Base-by-base conservation (phyloP, 192 early-diverging fungal species). In the Linnemannia schmuckeri region DNA sequence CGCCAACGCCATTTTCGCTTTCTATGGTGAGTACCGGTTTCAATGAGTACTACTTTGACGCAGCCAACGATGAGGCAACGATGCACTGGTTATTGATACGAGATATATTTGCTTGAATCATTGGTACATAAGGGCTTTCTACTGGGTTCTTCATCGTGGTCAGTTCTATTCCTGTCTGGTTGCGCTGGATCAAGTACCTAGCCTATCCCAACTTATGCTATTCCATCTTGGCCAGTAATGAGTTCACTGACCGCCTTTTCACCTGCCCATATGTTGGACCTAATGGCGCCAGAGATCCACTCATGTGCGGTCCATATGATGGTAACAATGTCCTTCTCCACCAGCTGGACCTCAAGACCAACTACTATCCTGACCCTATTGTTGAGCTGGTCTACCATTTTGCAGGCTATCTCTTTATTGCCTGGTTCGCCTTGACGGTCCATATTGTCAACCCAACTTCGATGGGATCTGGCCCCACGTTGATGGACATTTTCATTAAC, bases 1-100 rank as follows among this genome's bases (percentile, higher is more conserved):
- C 18, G 85, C 72, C 30, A 87, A 87, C 54, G 85, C 85, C 42
- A 81, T 87, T 24, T 87, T 87, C 37, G 85, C 85, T 41, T 87
- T 87, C 54, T 87, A 78, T 78, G 85, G 83, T 85, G 75, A 54
- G 74, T 44, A 20, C 13, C 1, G 12, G 24, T 27, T 66, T 33
- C 46, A 37, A 75, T 57, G 41, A n/a, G 8, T 24, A 12, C 30
- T 18, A 7, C 17, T 7, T 38, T n/a, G 8, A 35, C 54, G n/a
- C 52, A 3, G 15, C 35, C 15, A 73, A 41, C 44, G n/a, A 46
- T 42, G 46, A 1, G 8, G 8, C 46, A 47, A 13, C 30, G 55
- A 13, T 69, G 42, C 24, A 54, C n/a, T 46, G 8, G 66, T 38
- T 61, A 42, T 22, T 57, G n/a, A 72, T 54, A 52, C 49, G 17